Evolutionary conservation across 768 basidiomycete genomes (phyloP).

Genomic region (Auriscalpium orientale): DNA sequence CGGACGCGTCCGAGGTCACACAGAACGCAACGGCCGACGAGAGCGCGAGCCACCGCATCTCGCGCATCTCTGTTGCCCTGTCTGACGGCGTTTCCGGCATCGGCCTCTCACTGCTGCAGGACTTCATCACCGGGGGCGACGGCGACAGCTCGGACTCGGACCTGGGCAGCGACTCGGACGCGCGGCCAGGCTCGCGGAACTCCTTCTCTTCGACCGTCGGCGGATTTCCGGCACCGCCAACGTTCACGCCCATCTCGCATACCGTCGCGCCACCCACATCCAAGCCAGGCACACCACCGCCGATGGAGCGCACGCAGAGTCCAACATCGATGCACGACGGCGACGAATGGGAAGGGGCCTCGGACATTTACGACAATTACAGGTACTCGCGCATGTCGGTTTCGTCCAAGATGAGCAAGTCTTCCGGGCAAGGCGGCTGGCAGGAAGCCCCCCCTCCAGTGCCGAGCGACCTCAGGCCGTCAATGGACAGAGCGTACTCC

Average conservation of each 20-base stretch:
- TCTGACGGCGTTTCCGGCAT: conserved; percentile 63
- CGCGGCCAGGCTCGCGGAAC: not conserved
- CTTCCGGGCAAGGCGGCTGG: conserved; percentile 23
- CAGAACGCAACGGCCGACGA: not conserved
- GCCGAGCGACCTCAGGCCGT: conserved; percentile 16
- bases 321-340: conserved; percentile 9
- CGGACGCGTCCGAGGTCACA: not conserved
- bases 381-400: conserved; percentile 60
- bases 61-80: conserved; percentile 28
- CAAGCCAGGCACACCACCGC: not conserved
- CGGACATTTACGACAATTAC: conserved; percentile 77
- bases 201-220: conserved; percentile 15
- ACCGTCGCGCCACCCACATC: not conserved
- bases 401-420: conserved; percentile 33
- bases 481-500: not conserved
- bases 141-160: conserved; percentile 20
- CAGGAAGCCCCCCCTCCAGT: conserved; percentile 22
- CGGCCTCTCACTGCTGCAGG: conserved; percentile 57
- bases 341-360: conserved; percentile 58
- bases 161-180: conserved; percentile 3
- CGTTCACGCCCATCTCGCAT: conserved; percentile 3
- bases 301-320: not conserved
- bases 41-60: not conserved
- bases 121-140: conserved; percentile 32
- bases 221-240: conserved; percentile 9